Percentiles rank a stretch among this genome's conserved stretches.
Conservation (phyloP, 257 asterid species). For the Fraxinus excelsior region DNA sequence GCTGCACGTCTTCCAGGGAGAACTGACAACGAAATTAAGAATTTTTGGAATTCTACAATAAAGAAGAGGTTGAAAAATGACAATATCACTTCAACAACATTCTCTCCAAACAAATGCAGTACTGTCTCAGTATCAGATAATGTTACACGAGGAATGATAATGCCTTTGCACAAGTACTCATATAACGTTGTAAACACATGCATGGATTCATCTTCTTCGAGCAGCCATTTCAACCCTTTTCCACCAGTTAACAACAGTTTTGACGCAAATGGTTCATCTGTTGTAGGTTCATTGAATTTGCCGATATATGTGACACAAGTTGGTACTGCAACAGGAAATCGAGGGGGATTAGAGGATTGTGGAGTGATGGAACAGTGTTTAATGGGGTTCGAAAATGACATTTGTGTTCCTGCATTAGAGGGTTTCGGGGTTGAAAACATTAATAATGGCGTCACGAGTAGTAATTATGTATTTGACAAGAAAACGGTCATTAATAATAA, state of each 20-base stretch:
- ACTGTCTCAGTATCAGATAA: conserved; percentile 43
- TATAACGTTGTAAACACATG: conserved; percentile 38
- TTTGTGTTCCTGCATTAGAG: conserved; percentile 66
- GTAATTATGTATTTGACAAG: conserved; percentile 37
- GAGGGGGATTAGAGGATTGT: conserved; percentile 42
- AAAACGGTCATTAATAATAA: conserved; percentile 23
- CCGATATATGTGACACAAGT: no score
- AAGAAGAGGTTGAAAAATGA: conserved; percentile 65
- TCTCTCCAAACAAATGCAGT: conserved; percentile 52
- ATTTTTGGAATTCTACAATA: conserved; percentile 89
- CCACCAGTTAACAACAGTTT: conserved; percentile 28
- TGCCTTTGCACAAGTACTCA: conserved; percentile 63
- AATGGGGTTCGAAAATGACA: conserved; percentile 65
- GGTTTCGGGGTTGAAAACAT: conserved; percentile 31
- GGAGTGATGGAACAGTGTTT: conserved; percentile 49
- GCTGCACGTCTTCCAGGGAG: conserved; percentile 94
- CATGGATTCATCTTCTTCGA: conserved; percentile 53
- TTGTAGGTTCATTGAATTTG: not conserved
- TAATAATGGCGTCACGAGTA: conserved; percentile 22
- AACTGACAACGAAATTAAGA: conserved; percentile 90
- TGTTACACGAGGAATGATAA: conserved; percentile 17
- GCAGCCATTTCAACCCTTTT: conserved; percentile 56
- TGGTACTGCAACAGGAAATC: conserved; percentile 14
- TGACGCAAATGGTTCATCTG: conserved; percentile 22
- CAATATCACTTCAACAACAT: conserved; percentile 19